Evolutionary conservation across 805 yeast species (phyloP).

Genomic region (Pichia exigua): DNA sequence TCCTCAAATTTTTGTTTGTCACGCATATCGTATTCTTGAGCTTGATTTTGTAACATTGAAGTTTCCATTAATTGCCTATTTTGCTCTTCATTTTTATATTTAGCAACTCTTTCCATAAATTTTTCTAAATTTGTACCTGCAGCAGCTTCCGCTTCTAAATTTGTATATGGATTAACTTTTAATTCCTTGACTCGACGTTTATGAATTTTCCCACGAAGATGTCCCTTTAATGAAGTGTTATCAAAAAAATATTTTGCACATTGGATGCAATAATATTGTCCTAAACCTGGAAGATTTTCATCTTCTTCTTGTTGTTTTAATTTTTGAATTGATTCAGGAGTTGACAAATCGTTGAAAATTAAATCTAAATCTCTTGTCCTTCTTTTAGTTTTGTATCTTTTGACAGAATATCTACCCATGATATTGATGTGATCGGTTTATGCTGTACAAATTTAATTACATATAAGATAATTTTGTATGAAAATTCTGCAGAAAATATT

Average conservation of each 20-base stretch:
- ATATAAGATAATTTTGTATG: not conserved
- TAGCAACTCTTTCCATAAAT: slow-evolving; percentile 56
- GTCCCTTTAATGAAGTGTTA: slow-evolving; percentile 63
- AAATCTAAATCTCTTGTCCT: slow-evolving; percentile 79
- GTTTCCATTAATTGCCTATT: slow-evolving; percentile 39
- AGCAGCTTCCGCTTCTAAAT: slow-evolving; percentile 86
- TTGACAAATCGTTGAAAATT: slow-evolving; percentile 65
- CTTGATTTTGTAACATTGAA: slow-evolving; percentile 19
- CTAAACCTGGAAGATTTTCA: slow-evolving; percentile 88
- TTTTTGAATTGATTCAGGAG: slow-evolving; percentile 52
- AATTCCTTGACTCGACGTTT: slow-evolving; percentile 78
- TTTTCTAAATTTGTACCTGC: slow-evolving; percentile 67
- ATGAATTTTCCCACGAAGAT: slow-evolving; percentile 70
- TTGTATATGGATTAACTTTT: slow-evolving; percentile 74
- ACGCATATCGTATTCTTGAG: slow-evolving; percentile 27
- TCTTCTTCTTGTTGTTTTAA: slow-evolving; percentile 79
- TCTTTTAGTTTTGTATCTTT: slow-evolving; percentile 84
- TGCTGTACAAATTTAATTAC: not conserved
- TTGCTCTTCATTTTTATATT: slow-evolving; percentile 43
- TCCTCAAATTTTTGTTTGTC: slow-evolving; percentile 24
- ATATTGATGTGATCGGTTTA: not conserved
- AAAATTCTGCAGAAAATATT: not conserved
- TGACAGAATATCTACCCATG: slow-evolving; percentile 86
- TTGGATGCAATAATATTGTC: slow-evolving; percentile 88
- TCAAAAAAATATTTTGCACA: slow-evolving; percentile 90